Base-by-base conservation (phyloP, 768 basidiomycete species). In the Pleurotus salmoneostramineus region DNA sequence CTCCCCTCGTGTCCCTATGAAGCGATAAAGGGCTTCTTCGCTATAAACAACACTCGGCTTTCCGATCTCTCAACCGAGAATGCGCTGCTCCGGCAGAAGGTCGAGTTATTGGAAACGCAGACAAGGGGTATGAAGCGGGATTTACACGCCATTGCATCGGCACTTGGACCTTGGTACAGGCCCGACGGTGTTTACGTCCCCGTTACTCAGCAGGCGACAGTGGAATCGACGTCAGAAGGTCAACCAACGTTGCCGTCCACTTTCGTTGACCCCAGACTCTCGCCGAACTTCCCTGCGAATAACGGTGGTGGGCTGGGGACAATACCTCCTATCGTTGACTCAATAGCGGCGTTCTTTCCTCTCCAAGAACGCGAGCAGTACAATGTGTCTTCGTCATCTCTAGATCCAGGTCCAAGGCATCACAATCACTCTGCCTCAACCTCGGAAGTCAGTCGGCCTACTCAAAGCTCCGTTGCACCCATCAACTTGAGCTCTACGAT, bases 131-230 rank as follows among this genome's bases (percentile, higher is more conserved):
- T 84, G 65, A 77, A 76, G 50, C 77, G 74, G 40, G 90, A 94
- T 60, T 73, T 91, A 66, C 72, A 75, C 7, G 70, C 71, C 6
- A 75, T 84, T 34, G 83, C 79, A 65, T 70, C 64, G n/a, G 82
- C 79, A 4, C 68, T 94, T 12, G 89, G 88, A 0, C 90, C 85
- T 0, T 87, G 86, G 86, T 83, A 77, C 64, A 67, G 72, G 21
- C 68, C 74, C 21, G 75, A 74, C 33, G 63, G 67, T 62, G 44
- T 67, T 63, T 50, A 58, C 61, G 54, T 60, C 37, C 51, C 64
- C 42, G 58, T 51, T 56, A 15, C 62, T 31, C 21, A 52, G 7
- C 58, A 17, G 37, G 21, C 32, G 11, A 42, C 49, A 8, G 50
- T 48, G 14, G 50, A 49, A 4, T 8, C 37, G 5, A 32, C 49